These are phyloP conservation scores for Eutrema yunnanense DNA, from an alignment of 345 rosid species.

Conservation along the genomic window DNA sequence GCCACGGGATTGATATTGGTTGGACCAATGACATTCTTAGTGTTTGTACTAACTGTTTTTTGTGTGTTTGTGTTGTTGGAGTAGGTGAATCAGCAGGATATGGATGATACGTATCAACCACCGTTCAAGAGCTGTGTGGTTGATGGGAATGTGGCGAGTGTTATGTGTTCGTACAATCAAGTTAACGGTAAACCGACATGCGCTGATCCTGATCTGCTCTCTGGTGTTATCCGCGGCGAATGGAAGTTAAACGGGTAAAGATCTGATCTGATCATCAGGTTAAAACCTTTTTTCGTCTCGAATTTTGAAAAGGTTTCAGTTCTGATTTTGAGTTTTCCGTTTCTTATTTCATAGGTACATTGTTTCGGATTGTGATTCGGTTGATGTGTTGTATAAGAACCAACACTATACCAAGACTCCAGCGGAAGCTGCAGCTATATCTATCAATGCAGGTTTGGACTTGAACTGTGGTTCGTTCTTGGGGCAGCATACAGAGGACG, in stretches of 20 bases:
- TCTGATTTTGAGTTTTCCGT: not conserved
- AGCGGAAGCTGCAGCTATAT: conserved; percentile 78
- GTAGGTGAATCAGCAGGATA: conserved; percentile 84
- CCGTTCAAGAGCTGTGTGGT: conserved; percentile 95
- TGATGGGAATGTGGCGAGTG: conserved; percentile 96
- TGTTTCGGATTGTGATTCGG: conserved; percentile 85
- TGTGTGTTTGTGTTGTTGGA: not conserved
- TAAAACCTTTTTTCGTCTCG: not conserved
- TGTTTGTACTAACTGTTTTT: not conserved
- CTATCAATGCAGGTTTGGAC: conserved; percentile 79
- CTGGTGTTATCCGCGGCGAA: conserved; percentile 66
- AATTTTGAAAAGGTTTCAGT: not conserved
- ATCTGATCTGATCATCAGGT: not conserved
- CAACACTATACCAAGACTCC: conserved; percentile 88
- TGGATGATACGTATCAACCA: conserved; percentile 95
- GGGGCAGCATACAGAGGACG: conserved; percentile 68
- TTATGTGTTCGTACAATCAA: conserved; percentile 94
- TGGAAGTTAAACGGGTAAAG: conserved; percentile 87
- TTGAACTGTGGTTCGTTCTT: conserved; percentile 80
- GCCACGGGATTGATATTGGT: not conserved
- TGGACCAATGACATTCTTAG: not conserved
- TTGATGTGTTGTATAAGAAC: conserved; percentile 48
- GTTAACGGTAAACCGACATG: conserved; percentile 89
- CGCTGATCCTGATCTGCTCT: conserved; percentile 75
- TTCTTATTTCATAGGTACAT: conserved; percentile 52